phyloP scores from a whole-genome alignment of 352 stramenopile species.

The Globisporangium lucens region DNA sequence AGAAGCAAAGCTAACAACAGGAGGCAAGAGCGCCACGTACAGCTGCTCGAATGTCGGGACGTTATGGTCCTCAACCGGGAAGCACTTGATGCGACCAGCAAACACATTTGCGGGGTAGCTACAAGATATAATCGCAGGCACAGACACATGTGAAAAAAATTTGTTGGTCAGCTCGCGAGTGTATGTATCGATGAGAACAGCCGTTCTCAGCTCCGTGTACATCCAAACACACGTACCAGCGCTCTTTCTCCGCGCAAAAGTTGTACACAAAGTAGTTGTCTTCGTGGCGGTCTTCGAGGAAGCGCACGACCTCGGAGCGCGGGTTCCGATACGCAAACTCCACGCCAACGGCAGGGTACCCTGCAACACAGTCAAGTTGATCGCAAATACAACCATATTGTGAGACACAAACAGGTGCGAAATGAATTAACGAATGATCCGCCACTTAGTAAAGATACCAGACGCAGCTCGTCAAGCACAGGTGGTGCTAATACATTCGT shows the following conservation, averaged over 20 bases:
- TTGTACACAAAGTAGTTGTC: conserved; percentile 76
- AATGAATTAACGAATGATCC: no score
- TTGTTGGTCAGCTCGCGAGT: no score
- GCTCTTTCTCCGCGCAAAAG: conserved; percentile 58
- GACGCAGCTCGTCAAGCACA: no score
- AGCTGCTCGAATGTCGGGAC: conserved; percentile 63
- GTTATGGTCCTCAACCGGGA: conserved; percentile 75
- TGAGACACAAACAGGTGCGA: no score
- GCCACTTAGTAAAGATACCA: no score
- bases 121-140: no score
- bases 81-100: conserved; percentile 39
- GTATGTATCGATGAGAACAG: no score
- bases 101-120: conserved; percentile 61
- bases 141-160: no score
- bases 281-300: conserved; percentile 47
- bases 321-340: conserved; percentile 67
- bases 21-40: conserved; percentile 22
- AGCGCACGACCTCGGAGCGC: conserved; percentile 46
- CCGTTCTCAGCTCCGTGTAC: neutral
- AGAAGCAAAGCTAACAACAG: neutral
- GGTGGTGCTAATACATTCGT: no score
- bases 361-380: no score
- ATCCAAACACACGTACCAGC: conserved; percentile 26
- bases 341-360: conserved; percentile 37
- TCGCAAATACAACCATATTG: no score